Conservation (phyloP, 2,329 filamentous ascomycete species). For the Colletotrichum scovillei region DNA sequence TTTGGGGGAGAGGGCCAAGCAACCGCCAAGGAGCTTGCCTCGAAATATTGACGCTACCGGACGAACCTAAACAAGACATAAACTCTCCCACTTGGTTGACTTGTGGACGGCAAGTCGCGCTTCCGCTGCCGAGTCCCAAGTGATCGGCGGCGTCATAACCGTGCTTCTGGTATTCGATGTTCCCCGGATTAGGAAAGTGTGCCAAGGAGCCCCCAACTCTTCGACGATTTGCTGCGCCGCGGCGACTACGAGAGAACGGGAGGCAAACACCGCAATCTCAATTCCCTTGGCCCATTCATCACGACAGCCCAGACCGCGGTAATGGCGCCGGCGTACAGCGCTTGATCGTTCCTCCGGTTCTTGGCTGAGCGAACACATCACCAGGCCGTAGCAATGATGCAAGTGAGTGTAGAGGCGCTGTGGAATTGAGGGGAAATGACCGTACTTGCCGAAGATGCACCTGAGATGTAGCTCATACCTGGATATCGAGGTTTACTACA, state of each 20-base stretch:
- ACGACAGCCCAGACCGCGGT: background rate
- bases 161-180: background rate
- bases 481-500: background rate
- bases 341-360: background rate
- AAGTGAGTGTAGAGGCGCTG: background rate
- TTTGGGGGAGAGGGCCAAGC: background rate
- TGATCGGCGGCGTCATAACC: conserved; percentile 22
- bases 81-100: background rate
- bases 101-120: background rate
- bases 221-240: background rate
- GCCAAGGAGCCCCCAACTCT: background rate
- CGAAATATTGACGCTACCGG: conserved; percentile 2
- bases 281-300: conserved; percentile 29
- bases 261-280: conserved; percentile 8
- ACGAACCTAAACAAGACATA: background rate
- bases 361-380: conserved; percentile 23
- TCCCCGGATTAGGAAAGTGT: background rate
- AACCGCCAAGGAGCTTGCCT: conserved; percentile 17
- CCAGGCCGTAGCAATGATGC: background rate
- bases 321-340: background rate
- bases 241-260: background rate
- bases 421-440: conserved; percentile 12
- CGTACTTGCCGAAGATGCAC: background rate
- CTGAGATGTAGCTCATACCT: background rate
- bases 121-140: conserved; percentile 15